Evolutionary conservation across 331 rosid species (phyloP).

Genomic region (Quercus tomentella): DNA sequence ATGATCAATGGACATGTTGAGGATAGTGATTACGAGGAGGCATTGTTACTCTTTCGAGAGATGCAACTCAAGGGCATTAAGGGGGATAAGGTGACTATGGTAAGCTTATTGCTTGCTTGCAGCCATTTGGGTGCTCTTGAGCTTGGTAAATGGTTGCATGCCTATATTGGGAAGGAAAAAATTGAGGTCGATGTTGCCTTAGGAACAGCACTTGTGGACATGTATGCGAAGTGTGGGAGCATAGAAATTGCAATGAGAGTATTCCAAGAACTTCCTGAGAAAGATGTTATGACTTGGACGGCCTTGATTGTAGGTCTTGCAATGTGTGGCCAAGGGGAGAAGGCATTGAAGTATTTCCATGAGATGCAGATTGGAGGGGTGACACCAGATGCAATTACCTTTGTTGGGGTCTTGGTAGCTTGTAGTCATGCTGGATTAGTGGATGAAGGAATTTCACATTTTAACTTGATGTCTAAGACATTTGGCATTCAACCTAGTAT

Average conservation of each 20-base stretch:
- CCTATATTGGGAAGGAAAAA: neutral
- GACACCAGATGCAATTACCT: constrained; percentile 10
- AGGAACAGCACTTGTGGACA: constrained; percentile 4
- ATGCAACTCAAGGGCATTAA: constrained; percentile 22
- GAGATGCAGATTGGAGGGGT: neutral
- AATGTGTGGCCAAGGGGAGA: no score
- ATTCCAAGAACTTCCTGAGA: neutral
- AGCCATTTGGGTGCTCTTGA: constrained; percentile 24
- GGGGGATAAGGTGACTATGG: constrained; percentile 19
- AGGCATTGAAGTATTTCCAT: no score
- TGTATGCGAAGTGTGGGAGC: no score
- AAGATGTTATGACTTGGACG: no score
- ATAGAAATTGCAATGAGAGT: neutral
- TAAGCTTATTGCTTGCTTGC: constrained; percentile 24
- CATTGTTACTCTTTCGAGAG: constrained; percentile 10
- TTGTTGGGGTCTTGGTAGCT: constrained; percentile 15
- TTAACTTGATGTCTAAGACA: constrained; percentile 2
- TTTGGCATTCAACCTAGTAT: constrained; percentile 8
- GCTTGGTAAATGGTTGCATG: constrained; percentile 24
- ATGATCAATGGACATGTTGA: constrained; percentile 22
- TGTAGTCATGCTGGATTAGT: neutral
- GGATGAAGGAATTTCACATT: constrained; percentile 6
- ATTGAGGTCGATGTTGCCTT: constrained; percentile 21
- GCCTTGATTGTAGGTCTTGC: no score
- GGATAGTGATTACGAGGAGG: constrained; percentile 12